Conservation (phyloP, 352 stramenopile species). For the Globisporangium canariense region DNA sequence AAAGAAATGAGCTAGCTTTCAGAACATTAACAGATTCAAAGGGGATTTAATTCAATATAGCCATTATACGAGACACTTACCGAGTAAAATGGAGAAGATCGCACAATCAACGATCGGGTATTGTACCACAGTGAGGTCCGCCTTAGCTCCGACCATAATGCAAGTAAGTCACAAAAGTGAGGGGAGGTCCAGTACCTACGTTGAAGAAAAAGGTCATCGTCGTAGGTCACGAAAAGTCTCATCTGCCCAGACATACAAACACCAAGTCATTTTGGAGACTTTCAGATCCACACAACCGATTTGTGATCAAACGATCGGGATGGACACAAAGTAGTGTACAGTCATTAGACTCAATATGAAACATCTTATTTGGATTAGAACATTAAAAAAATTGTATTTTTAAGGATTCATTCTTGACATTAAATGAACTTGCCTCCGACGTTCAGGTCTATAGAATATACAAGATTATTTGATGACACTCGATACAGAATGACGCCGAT, state of each 20-base stretch:
- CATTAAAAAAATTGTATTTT: too few species aligned
- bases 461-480: too few species aligned
- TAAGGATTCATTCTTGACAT: too few species aligned
- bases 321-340: too few species aligned
- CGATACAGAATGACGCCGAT: too few species aligned
- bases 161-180: not conserved
- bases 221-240: not conserved
- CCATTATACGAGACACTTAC: not conserved
- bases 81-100: conserved; percentile 1
- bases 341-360: too few species aligned
- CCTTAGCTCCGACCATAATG: not conserved
- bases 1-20: not conserved
- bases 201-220: not conserved
- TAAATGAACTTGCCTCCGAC: too few species aligned
- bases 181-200: not conserved
- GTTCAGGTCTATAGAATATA: too few species aligned
- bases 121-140: not conserved
- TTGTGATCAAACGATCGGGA: too few species aligned
- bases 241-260: not conserved
- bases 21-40: not conserved
- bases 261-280: not conserved
- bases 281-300: too few species aligned
- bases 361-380: too few species aligned
- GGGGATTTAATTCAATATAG: not conserved
- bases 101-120: not conserved